Conservation (phyloP, 306 rosid genomes). For the Citrullus mucosospermus region DNA sequence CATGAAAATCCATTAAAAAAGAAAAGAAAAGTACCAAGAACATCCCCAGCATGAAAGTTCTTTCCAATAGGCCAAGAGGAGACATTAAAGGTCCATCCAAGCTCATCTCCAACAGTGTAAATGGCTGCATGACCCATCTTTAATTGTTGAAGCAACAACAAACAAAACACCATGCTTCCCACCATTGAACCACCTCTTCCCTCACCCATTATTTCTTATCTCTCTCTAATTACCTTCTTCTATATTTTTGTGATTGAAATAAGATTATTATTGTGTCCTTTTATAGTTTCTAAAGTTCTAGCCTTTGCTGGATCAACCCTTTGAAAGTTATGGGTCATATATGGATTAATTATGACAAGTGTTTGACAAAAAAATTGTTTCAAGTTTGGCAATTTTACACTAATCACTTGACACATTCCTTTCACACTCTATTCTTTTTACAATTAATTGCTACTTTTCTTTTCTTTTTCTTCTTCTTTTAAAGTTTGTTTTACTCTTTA, state of each 20-base stretch:
- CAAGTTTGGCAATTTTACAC: constrained; percentile 5
- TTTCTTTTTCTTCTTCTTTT: background rate
- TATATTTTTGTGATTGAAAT: background rate
- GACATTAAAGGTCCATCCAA: constrained; percentile 10
- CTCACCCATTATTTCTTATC: background rate
- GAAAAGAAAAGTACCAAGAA: background rate
- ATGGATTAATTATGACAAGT: no score
- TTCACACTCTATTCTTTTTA: background rate
- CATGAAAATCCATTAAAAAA: background rate
- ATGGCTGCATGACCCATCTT: constrained; percentile 28
- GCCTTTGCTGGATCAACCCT: no score
- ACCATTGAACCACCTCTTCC: constrained; percentile 39
- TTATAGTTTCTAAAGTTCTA: no score
- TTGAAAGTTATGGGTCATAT: no score
- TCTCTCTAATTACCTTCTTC: background rate
- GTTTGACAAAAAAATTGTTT: background rate
- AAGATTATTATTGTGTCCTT: no score
- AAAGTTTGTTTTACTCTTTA: background rate
- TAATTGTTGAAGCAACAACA: constrained; percentile 18
- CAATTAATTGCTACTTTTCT: background rate
- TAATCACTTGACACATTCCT: background rate
- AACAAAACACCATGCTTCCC: constrained; percentile 3
- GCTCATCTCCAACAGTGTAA: constrained; percentile 33
- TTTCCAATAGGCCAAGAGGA: constrained; percentile 6
- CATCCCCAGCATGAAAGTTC: background rate